These are phyloP conservation scores for Syncephalastrum sp. DNA, from an alignment of 371 early-diverging fungal genomes.

Conservation along the genomic window DNA sequence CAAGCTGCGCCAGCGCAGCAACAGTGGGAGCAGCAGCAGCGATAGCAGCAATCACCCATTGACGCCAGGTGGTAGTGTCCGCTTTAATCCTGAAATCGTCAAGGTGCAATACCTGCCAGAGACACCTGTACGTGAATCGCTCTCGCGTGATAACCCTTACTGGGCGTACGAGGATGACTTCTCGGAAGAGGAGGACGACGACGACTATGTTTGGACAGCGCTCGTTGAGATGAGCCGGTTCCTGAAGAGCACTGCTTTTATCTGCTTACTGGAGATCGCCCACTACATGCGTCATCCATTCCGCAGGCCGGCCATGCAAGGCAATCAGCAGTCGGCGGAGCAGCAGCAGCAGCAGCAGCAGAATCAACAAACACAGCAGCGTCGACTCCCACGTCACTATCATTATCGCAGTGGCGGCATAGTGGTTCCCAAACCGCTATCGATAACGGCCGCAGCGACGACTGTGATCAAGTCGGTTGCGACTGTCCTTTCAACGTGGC, in stretches of 20 bases:
- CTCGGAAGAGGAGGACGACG: not conserved
- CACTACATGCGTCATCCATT: too few species aligned
- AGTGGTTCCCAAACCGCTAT: too few species aligned
- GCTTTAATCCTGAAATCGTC: slow-evolving; percentile 22
- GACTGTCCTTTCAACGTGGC: slow-evolving; percentile 17
- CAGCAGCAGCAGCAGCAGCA: not conserved
- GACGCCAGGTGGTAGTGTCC: slow-evolving; percentile 12
- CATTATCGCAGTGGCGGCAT: too few species aligned
- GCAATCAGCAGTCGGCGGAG: too few species aligned
- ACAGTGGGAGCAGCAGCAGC: slow-evolving; percentile 2
- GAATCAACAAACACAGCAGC: slow-evolving; percentile 6
- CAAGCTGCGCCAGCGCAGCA: not conserved
- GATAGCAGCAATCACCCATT: slow-evolving; percentile 5
- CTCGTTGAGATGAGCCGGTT: too few species aligned
- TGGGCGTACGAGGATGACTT: slow-evolving; percentile 4
- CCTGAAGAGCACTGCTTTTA: too few species aligned
- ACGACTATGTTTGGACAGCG: not conserved
- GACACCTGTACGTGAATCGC: slow-evolving; percentile 18
- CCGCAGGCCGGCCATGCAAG: too few species aligned
- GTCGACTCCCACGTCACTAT: not conserved
- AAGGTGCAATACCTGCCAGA: slow-evolving; percentile 22
- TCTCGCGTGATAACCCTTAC: slow-evolving; percentile 6
- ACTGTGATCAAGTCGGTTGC: slow-evolving; percentile 14
- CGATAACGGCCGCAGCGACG: slow-evolving; percentile 1
- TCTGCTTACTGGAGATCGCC: too few species aligned